phyloP scores from a whole-genome alignment of 768 basidiomycete species.

The Mycena floridula region DNA sequence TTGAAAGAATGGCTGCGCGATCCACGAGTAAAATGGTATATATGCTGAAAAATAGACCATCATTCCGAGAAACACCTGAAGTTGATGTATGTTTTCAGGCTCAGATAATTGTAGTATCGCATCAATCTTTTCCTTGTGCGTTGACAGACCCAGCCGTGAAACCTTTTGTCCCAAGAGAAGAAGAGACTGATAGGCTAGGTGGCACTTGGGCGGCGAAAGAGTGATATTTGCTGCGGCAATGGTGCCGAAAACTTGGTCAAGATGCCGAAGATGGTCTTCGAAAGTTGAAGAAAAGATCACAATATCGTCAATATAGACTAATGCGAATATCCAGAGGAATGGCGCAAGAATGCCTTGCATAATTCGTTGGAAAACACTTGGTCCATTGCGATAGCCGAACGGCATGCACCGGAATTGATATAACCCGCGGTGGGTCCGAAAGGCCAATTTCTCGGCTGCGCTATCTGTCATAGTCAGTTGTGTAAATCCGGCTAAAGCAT shows the following conservation, averaged over 20 bases:
- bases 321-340: conserved; percentile 18
- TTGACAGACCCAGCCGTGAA: no score
- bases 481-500: no score
- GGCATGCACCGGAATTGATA: no score
- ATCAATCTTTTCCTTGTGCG: conserved; percentile 13
- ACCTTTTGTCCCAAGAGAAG: no score
- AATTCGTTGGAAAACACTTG: no score
- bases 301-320: conserved; percentile 24
- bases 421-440: no score
- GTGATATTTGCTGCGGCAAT: conserved; percentile 15
- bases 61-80: no score
- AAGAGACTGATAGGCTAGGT: conserved; percentile 16
- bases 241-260: conserved; percentile 13
- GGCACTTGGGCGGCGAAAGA: conserved; percentile 17
- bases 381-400: no score
- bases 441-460: no score
- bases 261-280: conserved; percentile 9
- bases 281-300: conserved; percentile 10
- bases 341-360: no score
- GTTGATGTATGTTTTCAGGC: neutral
- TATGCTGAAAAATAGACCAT: no score
- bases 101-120: conserved; percentile 12
- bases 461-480: no score
- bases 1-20: neutral
- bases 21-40: neutral